Conservation (phyloP, 73 alveolate species). For the Tetrahymena thermophila region DNA sequence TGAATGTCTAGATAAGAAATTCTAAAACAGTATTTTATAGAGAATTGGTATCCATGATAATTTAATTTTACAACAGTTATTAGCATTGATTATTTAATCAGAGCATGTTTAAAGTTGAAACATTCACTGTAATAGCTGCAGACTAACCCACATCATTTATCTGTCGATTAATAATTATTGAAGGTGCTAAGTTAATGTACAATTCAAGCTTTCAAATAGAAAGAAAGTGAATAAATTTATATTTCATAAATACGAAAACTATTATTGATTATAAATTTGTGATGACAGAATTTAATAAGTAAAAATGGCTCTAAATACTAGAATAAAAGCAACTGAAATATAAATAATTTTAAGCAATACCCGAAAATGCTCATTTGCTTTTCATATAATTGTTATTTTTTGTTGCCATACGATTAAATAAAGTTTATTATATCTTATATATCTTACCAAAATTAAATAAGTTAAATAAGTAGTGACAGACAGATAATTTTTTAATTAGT, state of each 20-base stretch:
- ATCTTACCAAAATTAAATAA: neutral
- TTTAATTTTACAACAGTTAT: too few relatives aligned
- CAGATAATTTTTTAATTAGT: neutral
- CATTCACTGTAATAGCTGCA: neutral
- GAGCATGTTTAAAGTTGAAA: neutral
- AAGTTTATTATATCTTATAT: neutral
- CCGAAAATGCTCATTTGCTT: neutral
- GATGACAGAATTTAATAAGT: neutral
- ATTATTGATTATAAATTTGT: neutral
- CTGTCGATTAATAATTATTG: neutral
- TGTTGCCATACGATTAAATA: neutral
- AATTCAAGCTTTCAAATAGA: neutral
- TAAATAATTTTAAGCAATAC: neutral
- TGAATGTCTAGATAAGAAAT: too few relatives aligned
- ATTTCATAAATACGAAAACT: neutral
- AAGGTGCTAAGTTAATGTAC: neutral
- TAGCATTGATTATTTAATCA: neutral
- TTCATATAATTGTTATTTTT: neutral
- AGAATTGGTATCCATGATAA: too few relatives aligned
- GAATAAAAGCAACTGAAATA: neutral
- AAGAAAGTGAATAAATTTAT: neutral
- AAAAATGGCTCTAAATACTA: neutral
- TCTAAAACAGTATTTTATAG: too few relatives aligned
- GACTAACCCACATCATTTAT: neutral
- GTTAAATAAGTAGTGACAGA: too few relatives aligned